phyloP scores from a whole-genome alignment of 2,329 filamentous ascomycete species.

The Fusarium acutatum region DNA sequence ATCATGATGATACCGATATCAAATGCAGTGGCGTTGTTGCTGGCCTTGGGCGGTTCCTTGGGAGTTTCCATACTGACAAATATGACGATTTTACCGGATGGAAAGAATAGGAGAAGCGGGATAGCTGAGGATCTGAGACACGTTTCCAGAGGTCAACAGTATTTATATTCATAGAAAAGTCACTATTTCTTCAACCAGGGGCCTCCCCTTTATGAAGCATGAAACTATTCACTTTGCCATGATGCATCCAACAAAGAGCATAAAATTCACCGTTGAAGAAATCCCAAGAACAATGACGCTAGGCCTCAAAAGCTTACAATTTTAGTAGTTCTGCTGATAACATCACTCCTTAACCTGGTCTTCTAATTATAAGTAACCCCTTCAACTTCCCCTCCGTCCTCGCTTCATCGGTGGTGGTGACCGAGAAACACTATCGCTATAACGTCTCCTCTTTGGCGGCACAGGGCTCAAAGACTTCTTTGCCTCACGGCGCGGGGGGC shows the following conservation, averaged over 20 bases:
- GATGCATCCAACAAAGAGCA: background rate
- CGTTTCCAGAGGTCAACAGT: background rate
- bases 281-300: background rate
- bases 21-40: background rate
- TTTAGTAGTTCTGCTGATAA: conserved; percentile 37
- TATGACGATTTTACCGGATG: background rate
- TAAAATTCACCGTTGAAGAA: background rate
- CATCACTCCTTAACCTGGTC: conserved; percentile 19
- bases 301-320: conserved; percentile 32
- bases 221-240: background rate
- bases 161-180: background rate
- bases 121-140: background rate
- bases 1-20: background rate
- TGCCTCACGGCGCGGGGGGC: conserved; percentile 28
- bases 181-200: background rate
- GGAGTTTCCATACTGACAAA: background rate
- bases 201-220: background rate
- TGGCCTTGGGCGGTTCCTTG: background rate
- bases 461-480: conserved; percentile 39
- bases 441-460: conserved; percentile 43
- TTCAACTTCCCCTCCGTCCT: conserved; percentile 42
- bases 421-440: conserved; percentile 45
- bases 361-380: conserved; percentile 24
- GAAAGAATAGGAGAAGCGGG: background rate
- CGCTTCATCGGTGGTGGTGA: conserved; percentile 46